Evolutionary conservation across 2,329 filamentous ascomycete species (phyloP), one percentile per base, ranked within the genome.

Genomic region (Leptographium galeiforme): DNA sequence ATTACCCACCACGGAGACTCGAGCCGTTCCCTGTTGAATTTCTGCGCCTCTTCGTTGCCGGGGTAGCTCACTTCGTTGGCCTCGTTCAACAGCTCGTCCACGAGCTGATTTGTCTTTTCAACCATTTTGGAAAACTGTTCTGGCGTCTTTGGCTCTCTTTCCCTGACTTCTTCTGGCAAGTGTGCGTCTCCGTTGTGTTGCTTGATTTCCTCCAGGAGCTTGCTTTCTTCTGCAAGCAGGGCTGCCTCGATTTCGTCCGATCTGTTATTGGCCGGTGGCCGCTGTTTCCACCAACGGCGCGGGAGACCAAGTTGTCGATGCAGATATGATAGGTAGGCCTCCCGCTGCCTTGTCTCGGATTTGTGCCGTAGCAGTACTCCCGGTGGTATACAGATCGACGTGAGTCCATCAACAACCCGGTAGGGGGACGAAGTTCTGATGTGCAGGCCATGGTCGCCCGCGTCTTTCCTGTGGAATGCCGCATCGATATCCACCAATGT

Each of bases 1-100:
- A 68, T 63, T n/a, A 60, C 59, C 16, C 58, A 63, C 57, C 56
- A 61, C 0, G 63, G 60, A 25, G 66, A 68, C 34, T 68, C 64
- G 12, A 64, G 57, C 45, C 60, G 64, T 34, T 57, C 50, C n/a
- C 60, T 57, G 19, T 60, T 51, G 2, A 48, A 19, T 11, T 52
- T 57, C 10, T 58, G 56, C 8, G 55, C 55, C 2, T 53, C 58
- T 3, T 59, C 56, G 32, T 60, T 58, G n/a, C 60, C 51, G 1
- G 58, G 54, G 45, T 59, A 52, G 33, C 58, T 57, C 18, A 59
- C 50, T 25, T 57, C 57, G 56, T 65, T 63, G 8, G 62, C 62
- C 53, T 63, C 63, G 14, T 50, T 43, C 33, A 68, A 54, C 8
- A 69, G 61, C 10, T 52, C 53, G 53, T 69, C 63, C 11, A 64